Evolutionary conservation across 2,329 filamentous ascomycete species (phyloP).

Genomic region (Fulvia fulva): DNA sequence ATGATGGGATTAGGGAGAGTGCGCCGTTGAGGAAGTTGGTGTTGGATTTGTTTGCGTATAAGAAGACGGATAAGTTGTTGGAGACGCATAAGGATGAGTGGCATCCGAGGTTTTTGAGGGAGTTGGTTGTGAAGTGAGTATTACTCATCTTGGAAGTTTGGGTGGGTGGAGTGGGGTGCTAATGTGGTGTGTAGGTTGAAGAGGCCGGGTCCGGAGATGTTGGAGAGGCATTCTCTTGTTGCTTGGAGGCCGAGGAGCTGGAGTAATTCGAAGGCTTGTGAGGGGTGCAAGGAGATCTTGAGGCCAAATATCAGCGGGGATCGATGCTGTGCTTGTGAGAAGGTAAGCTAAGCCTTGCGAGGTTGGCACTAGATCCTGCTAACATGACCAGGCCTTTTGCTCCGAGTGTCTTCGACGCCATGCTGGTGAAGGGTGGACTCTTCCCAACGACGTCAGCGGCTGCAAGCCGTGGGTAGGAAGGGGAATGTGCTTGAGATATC

Average conservation of each 20-base stretch:
- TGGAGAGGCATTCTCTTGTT: constrained; percentile 40
- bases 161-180: neutral
- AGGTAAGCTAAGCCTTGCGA: too few relatives aligned
- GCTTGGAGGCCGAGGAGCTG: constrained; percentile 39
- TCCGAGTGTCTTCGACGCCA: constrained; percentile 36
- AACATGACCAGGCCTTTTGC: constrained; percentile 42
- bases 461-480: constrained; percentile 39
- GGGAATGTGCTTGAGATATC: constrained; percentile 35
- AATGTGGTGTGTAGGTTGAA: neutral
- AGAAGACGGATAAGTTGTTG: constrained; percentile 49
- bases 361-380: too few relatives aligned
- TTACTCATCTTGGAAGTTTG: neutral
- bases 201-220: constrained; percentile 34
- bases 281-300: constrained; percentile 38
- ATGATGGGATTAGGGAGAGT: constrained; percentile 40
- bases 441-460: constrained; percentile 32
- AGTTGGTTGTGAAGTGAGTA: constrained; percentile 39
- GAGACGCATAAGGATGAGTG: constrained; percentile 45
- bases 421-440: constrained; percentile 23
- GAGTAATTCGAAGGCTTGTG: constrained; percentile 35
- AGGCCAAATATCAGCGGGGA: constrained; percentile 37
- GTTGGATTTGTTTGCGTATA: constrained; percentile 50
- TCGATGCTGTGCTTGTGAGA: constrained; percentile 40
- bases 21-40: constrained; percentile 41
- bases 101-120: constrained; percentile 47